Evolutionary conservation across 108 stramenopile species (phyloP), one percentile per base, ranked within the genome.

Genomic region (Cylindrotheca fusiformis): DNA sequence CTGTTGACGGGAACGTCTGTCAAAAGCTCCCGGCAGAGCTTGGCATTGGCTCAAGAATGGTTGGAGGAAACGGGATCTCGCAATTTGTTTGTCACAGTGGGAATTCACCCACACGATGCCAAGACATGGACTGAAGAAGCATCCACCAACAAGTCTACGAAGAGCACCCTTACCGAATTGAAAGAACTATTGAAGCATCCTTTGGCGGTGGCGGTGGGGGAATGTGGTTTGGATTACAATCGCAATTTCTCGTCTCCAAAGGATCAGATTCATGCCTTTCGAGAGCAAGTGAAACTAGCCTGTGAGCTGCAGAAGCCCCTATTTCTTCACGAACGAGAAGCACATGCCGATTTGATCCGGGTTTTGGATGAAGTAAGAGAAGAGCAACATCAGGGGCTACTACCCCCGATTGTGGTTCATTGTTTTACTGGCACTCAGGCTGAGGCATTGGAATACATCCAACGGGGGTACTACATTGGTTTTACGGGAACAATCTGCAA

Each of bases 401-500:
- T 75, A 25, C 80, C 76, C 23, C 76, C 76, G 4, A 66, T 81
- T 41, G 76, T 81, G 10, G 63, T 81, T 12, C 80, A 81, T 63
- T 81, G 80, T 58, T 81, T 81, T 46, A 81, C 80, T 20, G 80
- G 80, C 25, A 74, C 56, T 3, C 36, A 64, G 25, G 55, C 50
- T 24, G 80, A 81, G 48, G 80, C 80, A 8, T 19, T 70, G 49
- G 52, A 33, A 52, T 81, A 81, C 59, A 57, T 76, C 26, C 58
- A 56, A 0, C 33, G 80, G 51, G 75, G 80, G 21, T 81, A 74
- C 64, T 81, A 70, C 46, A 58, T 81, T 60, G 80, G 75, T 22
- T 77, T 81, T 49, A 81, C 80, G 12, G 76, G 80, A 23, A 75
- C 65, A 27, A 77, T 81, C 23, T 81, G 80, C 73, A 81, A 81